These are phyloP conservation scores for Ascodesmis nigricans DNA, from an alignment of 495 filamentous ascomycete species.

Conservation along the genomic window DNA sequence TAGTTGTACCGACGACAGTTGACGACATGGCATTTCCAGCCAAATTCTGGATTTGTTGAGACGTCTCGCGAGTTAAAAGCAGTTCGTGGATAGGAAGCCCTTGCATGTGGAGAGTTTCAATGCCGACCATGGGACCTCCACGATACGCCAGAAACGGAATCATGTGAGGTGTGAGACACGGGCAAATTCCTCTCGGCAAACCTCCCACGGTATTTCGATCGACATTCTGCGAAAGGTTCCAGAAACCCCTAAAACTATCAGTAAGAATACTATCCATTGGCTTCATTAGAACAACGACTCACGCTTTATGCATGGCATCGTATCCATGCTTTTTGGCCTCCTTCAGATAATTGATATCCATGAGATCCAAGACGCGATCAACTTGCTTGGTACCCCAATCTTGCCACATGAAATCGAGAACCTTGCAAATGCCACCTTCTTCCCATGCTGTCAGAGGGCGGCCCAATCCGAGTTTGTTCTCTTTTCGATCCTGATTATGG, in stretches of 20 bases:
- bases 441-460: constrained; percentile 37
- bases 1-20: constrained; percentile 44
- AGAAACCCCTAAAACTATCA: constrained; percentile 26
- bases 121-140: constrained; percentile 39
- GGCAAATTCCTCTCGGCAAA: constrained; percentile 34
- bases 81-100: constrained; percentile 44
- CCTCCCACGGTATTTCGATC: constrained; percentile 32
- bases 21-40: constrained; percentile 73
- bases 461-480: constrained; percentile 28
- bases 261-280: constrained; percentile 1
- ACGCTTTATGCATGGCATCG: constrained; percentile 45
- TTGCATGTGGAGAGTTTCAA: constrained; percentile 47
- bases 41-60: constrained; percentile 44
- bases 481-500: constrained; percentile 31
- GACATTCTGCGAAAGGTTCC: constrained; percentile 59
- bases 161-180: constrained; percentile 51
- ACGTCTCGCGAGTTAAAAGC: constrained; percentile 38
- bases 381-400: constrained; percentile 28
- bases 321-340: constrained; percentile 26
- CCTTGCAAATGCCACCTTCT: constrained; percentile 27
- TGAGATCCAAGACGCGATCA: constrained; percentile 41
- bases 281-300: constrained; percentile 18
- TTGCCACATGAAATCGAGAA: constrained; percentile 35
- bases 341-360: constrained; percentile 39
- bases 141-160: constrained; percentile 39